phyloP scores from a whole-genome alignment of 1,284 basidiomycete genomes.

The Trichosporon coremiiforme region DNA sequence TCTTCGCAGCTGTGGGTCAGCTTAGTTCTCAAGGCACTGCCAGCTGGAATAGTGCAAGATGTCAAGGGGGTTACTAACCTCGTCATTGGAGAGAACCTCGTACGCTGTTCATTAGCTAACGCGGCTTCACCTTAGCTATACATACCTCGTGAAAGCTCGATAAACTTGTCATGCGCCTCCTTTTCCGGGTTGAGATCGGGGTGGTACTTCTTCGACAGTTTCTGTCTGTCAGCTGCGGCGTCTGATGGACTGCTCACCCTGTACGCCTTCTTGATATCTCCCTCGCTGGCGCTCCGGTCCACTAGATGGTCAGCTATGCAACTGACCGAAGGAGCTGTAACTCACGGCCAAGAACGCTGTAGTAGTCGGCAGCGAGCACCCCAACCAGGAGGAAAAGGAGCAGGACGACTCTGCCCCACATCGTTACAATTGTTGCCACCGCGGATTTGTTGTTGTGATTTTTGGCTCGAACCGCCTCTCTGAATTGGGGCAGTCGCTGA shows the following conservation, averaged over 20 bases:
- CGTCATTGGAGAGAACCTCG: conserved; percentile 80
- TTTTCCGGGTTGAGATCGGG: conserved; percentile 91
- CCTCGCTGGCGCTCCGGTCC: conserved; percentile 73
- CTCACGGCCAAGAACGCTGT: conserved; percentile 7
- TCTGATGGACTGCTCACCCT: conserved; percentile 49
- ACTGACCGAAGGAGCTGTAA: neutral
- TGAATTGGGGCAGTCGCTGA: neutral
- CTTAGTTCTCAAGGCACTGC: conserved; percentile 14
- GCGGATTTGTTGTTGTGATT: neutral
- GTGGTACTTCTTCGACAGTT: conserved; percentile 83
- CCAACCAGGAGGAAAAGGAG: neutral
- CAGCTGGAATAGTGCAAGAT: neutral
- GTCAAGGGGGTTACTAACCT: conserved; percentile 59
- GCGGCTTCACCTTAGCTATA: conserved; percentile 7
- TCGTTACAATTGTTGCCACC: conserved; percentile 4
- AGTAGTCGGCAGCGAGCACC: conserved; percentile 11
- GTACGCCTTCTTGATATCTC: conserved; percentile 87
- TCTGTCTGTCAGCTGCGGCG: conserved; percentile 56
- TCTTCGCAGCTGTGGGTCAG: conserved; percentile 68
- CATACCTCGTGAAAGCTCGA: conserved; percentile 82
- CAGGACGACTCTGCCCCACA: conserved; percentile 3
- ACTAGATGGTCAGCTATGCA: conserved; percentile 59
- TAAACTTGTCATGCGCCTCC: conserved; percentile 78
- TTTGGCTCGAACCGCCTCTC: neutral
- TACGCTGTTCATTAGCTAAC: conserved; percentile 67